Evolutionary conservation across 2,329 filamentous ascomycete species (phyloP), one percentile per base, ranked within the genome.

Genomic region (Apiospora phragmitis): DNA sequence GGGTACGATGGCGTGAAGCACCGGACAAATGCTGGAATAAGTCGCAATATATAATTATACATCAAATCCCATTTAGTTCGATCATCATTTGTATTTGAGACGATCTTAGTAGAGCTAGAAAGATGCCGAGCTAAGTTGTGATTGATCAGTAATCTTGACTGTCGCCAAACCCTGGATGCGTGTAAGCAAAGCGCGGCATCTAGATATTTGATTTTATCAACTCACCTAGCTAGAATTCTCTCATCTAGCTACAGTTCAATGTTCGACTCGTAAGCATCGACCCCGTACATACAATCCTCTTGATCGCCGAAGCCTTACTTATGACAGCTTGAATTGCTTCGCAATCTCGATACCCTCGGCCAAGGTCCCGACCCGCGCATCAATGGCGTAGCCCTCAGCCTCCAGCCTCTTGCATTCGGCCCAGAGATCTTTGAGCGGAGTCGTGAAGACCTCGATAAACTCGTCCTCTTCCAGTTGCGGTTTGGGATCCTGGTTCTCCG

Each of bases 321-420:
- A 38, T 38, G 32, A 38, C 11, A 88, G 77, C 74, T 82, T 84
- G 70, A 88, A 83, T 72, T 81, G 81, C 83, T 90, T 92, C 26
- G 91, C 91, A 73, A 94, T 82, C 77, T 95, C 90, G 71, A 95
- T 90, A 0, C 93, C 93, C 80, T 95, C 93, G 0, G 93, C 93
- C 65, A 95, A 81, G 6, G 92, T 93, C 1, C 91, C 93, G 2
- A 95, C 91, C 49, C 93, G 85, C 7, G 93, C 93, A 80, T 96
- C 93, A 74, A 96, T 93, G 1, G 92, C 93, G 80, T 89, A 94
- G 0, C 93, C 93, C 73, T 94, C 84, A 2, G 83, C 82, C 77
- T 94, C 92, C 1, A 94, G 83, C 73, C 80, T 86, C 79, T 89
- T 89, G 77, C 91, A 91, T 77, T 92, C 90, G 0, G 85, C 85